phyloP scores from a whole-genome alignment of 139 green algal species.

The Chlorella sp. region DNA sequence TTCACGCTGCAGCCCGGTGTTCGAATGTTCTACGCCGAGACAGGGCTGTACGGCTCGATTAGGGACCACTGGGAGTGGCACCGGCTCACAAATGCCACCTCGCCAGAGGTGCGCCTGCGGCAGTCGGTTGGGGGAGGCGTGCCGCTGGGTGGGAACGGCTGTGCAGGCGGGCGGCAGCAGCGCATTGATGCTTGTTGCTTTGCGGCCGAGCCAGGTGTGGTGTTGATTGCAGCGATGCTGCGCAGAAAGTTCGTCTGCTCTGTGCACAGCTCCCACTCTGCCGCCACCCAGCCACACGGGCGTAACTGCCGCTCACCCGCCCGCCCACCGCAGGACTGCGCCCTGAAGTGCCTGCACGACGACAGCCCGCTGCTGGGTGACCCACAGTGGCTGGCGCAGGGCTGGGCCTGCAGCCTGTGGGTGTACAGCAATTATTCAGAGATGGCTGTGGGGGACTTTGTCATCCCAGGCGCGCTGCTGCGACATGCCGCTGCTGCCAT shows the following conservation, averaged over 20 bases:
- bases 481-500: neutral
- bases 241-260: neutral
- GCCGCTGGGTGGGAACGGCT: neutral
- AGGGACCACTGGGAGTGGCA: neutral
- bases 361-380: neutral
- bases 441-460: neutral
- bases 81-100: neutral
- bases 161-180: neutral
- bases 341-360: slow-evolving; percentile 5
- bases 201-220: too few relatives aligned
- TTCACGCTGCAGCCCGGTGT: neutral
- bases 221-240: neutral
- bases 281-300: neutral
- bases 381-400: neutral
- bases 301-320: too few relatives aligned
- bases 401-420: slow-evolving; percentile 8
- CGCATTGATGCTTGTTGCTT: neutral
- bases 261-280: neutral
- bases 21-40: neutral
- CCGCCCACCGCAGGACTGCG: neutral
- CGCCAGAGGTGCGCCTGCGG: neutral
- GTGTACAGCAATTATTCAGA: neutral
- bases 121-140: neutral
- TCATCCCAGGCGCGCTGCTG: neutral
- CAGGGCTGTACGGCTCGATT: neutral